Evolutionary conservation across 2,329 filamentous ascomycete genomes (phyloP).

Genomic region (Colletotrichum paranaense): DNA sequence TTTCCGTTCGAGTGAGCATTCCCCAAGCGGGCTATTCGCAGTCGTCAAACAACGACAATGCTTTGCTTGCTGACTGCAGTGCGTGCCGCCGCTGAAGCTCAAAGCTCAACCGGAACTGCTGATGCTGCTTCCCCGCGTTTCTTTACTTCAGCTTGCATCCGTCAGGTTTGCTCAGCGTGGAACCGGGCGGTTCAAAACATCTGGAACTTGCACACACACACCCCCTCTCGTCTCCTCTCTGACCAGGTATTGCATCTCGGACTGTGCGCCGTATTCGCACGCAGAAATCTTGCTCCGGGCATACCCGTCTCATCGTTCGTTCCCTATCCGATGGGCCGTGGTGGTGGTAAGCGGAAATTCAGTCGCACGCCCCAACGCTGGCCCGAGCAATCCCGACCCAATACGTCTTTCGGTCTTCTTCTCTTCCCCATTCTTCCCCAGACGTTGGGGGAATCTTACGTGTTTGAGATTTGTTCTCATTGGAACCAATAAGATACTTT

Average conservation of each 20-base stretch:
- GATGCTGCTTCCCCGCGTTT: constrained; percentile 19
- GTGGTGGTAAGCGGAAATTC: neutral
- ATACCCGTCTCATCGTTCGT: constrained; percentile 12
- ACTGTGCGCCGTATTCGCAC: constrained; percentile 25
- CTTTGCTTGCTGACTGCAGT: neutral
- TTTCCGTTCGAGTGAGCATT: neutral
- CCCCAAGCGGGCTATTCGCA: neutral
- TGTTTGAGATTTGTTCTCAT: constrained; percentile 10
- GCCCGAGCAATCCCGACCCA: constrained; percentile 22
- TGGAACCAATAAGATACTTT: constrained; percentile 1
- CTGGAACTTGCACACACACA: constrained; percentile 9
- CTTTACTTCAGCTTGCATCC: constrained; percentile 8
- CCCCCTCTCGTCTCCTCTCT: neutral
- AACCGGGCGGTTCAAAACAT: constrained; percentile 6
- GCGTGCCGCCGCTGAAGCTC: neutral
- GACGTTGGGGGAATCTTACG: constrained; percentile 10
- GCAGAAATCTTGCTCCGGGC: neutral
- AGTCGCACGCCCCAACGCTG: constrained; percentile 13
- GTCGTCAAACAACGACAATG: constrained; percentile 1
- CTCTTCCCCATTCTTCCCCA: neutral
- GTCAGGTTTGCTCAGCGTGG: constrained; percentile 3
- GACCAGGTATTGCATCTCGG: neutral
- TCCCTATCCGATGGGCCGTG: neutral
- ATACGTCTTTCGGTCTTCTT: neutral
- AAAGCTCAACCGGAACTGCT: constrained; percentile 23